Percentiles rank a stretch among this genome's conserved stretches.
Conservation (phyloP, 345 rosid genomes). For the Eucalyptus caleyi region DNA sequence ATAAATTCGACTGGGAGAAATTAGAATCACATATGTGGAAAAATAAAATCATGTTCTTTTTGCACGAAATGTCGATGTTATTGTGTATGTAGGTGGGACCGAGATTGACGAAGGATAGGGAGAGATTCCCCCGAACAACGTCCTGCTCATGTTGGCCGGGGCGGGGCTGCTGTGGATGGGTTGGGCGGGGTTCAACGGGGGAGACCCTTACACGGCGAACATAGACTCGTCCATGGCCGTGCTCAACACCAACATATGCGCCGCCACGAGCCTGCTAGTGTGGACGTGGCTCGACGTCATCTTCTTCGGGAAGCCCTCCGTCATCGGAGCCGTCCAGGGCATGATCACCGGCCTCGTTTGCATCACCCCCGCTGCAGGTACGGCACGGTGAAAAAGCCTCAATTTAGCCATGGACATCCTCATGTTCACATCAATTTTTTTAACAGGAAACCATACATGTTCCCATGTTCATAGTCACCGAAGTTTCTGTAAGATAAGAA, state of each 20-base stretch:
- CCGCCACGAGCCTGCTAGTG: conserved; percentile 21
- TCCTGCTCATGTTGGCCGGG: conserved; percentile 18
- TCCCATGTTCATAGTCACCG: not conserved
- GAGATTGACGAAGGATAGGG: conserved; percentile 13
- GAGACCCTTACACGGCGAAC: conserved; percentile 17
- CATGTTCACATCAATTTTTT: not conserved
- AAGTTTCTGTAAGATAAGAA: not conserved
- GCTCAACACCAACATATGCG: conserved; percentile 26
- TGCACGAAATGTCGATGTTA: not conserved
- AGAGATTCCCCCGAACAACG: conserved; percentile 3
- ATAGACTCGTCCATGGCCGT: conserved; percentile 23
- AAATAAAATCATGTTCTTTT: not conserved
- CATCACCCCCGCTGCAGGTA: conserved; percentile 33
- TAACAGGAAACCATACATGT: not conserved
- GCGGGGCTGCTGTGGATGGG: conserved; percentile 39
- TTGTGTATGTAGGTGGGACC: conserved; percentile 14
- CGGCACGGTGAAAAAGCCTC: not conserved
- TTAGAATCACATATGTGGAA: not conserved
- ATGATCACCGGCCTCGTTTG: conserved; percentile 34
- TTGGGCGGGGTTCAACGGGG: conserved; percentile 39
- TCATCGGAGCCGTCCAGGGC: conserved; percentile 25
- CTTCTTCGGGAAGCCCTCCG: conserved; percentile 15
- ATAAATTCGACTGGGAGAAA: not conserved
- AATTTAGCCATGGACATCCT: not conserved
- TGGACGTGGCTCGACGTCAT: conserved; percentile 20